phyloP scores from a whole-genome alignment of 805 yeast genomes.

The baker's yeast (Saccharomyces cerevisiae) region DNA sequence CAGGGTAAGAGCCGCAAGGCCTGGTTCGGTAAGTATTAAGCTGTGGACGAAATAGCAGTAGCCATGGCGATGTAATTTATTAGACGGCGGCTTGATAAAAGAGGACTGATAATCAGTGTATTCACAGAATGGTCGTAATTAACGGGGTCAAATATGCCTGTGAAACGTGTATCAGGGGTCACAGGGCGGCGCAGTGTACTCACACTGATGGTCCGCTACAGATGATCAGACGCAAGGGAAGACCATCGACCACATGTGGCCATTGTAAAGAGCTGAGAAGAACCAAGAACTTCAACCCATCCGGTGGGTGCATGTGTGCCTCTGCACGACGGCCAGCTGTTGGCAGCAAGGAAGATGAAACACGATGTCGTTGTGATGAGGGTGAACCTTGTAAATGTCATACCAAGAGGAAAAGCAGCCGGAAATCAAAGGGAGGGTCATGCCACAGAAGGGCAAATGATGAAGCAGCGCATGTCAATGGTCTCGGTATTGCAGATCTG shows the following conservation, averaged over 20 bases:
- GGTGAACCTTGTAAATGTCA: slow-evolving; percentile 12
- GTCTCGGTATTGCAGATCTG: background rate
- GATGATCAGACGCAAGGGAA: slow-evolving; percentile 90
- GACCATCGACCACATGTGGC: slow-evolving; percentile 86
- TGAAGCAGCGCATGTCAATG: background rate
- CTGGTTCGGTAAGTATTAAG: background rate
- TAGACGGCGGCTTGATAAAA: background rate
- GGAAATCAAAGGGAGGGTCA: background rate
- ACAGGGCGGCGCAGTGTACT: slow-evolving; percentile 83
- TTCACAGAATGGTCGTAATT: slow-evolving; percentile 61
- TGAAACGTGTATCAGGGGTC: slow-evolving; percentile 92
- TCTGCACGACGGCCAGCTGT: background rate
- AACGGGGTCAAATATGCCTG: slow-evolving; percentile 94
- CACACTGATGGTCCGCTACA: slow-evolving; percentile 85
- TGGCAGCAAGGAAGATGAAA: background rate
- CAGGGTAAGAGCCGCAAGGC: background rate
- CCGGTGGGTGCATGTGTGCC: slow-evolving; percentile 14
- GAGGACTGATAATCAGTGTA: background rate
- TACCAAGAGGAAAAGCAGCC: slow-evolving; percentile 3
- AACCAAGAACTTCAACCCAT: slow-evolving; percentile 52
- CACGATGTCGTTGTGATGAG: slow-evolving; percentile 1
- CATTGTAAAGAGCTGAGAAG: slow-evolving; percentile 76
- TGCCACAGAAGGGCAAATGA: slow-evolving; percentile 4
- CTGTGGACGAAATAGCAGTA: background rate
- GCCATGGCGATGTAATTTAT: background rate